Conservation (phyloP, 192 early-diverging fungal genomes). For the Podochytrium sp. region DNA sequence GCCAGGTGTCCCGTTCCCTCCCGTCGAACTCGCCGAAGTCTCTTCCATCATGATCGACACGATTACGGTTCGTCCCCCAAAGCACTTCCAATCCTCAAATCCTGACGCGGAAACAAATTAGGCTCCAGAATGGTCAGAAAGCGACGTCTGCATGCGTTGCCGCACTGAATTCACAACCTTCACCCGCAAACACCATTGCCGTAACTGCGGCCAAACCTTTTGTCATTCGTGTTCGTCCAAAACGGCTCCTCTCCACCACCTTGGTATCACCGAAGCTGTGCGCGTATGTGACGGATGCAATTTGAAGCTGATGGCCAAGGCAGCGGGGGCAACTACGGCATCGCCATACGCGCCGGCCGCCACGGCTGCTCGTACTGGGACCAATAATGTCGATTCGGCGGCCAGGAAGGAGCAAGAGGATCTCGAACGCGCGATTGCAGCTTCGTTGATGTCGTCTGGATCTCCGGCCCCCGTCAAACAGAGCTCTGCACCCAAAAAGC, state of each 20-base stretch:
- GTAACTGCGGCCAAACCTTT: slow-evolving; percentile 93
- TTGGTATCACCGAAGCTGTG: slow-evolving; percentile 87
- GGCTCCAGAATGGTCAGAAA: slow-evolving; percentile 97
- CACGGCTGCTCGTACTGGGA: neutral
- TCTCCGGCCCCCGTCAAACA: neutral
- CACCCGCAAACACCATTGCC: slow-evolving; percentile 98
- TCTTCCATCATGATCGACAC: slow-evolving; percentile 79
- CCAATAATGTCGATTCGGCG: slow-evolving; percentile 5
- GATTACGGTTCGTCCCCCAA: slow-evolving; percentile 62
- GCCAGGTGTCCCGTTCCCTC: slow-evolving; percentile 74
- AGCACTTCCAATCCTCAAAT: neutral
- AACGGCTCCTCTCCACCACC: slow-evolving; percentile 76
- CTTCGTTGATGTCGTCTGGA: slow-evolving; percentile 37
- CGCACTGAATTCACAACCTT: slow-evolving; percentile 89
- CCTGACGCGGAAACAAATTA: slow-evolving; percentile 29
- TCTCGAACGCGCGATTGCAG: slow-evolving; percentile 45
- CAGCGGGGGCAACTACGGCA: slow-evolving; percentile 13
- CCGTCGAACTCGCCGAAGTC: slow-evolving; percentile 61
- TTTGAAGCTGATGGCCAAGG: slow-evolving; percentile 66
- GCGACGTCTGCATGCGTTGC: slow-evolving; percentile 92
- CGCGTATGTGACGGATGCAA: slow-evolving; percentile 96
- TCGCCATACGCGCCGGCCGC: slow-evolving; percentile 3
- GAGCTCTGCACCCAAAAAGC: neutral
- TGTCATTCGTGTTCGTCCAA: slow-evolving; percentile 94
- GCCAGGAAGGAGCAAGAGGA: slow-evolving; percentile 49